Base-by-base conservation (phyloP, 148 eudicot genomes). In the Rhododendron simsii region DNA sequence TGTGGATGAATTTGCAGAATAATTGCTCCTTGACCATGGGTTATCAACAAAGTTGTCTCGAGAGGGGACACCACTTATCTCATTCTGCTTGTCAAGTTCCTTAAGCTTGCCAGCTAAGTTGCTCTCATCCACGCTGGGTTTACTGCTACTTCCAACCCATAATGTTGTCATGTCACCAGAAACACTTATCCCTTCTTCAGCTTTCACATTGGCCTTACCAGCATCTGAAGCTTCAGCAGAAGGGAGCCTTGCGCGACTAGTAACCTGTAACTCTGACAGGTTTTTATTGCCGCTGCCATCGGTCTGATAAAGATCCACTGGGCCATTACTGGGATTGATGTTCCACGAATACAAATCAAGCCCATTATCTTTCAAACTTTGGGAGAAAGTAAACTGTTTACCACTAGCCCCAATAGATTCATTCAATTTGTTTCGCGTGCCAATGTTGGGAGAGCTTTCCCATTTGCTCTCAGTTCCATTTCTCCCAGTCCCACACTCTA, bases 271-370 rank as follows among this genome's bases (percentile, higher is more conserved):
- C 83, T 90, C 94, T 59, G 84, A 59, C 53, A 85, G 76, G 81
- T 83, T 85, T 77, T 84, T 59, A 79, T 33, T 78, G 63, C 3
- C 37, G 78, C 74, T 86, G 81, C 90, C 83, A 33, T 92, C 93
- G 67, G 86, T 91, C 77, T 88, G 91, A 75, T 74, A 87, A 84
- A 83, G 83, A 83, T 89, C 85, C 87, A 85, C 89, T 23, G 89
- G 80, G 84, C 93, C 93, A 84, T 89, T 93, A 21, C 84, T 84
- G 33, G 91, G 91, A 88, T 87, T 86, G 83, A 91, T 87, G 86
- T 92, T 92, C 94, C 94, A 88, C 11, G 95, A 77, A 91, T 87
- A 90, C 73, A 93, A 87, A 91, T 98, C 98, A 86, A 94, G 93
- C 86, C 93, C 91, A 35, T 92, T 89, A 85, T 92, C 96, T 71